Base-by-base conservation (phyloP, 139 green algal species). In the Micractinium conductrix region DNA sequence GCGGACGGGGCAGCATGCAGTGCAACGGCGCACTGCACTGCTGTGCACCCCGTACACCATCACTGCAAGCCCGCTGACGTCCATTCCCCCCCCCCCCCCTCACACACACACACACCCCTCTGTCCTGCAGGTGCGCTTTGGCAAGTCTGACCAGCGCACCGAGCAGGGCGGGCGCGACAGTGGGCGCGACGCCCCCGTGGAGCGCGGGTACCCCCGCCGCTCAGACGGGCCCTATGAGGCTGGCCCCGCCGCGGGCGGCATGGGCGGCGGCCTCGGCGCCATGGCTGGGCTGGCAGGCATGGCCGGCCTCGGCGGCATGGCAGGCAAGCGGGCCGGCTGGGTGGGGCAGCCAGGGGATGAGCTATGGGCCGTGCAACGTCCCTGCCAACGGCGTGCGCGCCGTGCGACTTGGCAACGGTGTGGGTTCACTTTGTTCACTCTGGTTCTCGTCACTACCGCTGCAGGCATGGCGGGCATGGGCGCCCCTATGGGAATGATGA, bases 121-220 rank as follows among this genome's bases (percentile, higher is more conserved):
- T n/a, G n/a, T 2, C 40, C 38, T 74, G 68, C 80, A 85, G 80
- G 80, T 85, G 70, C 81, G 71, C 40, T 89, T 84, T 37, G 79
- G 85, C 33, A 28, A 79, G 43, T 67, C 37, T 19, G 74, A 81
- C 30, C n/a, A 62, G n/a, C 44, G 53, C 55, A 24, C 37, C 62
- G 75, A 43, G 43, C 4, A 43, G 19, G 24, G 84, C 43, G 83
- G 60, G 37, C 40, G 58, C n/a, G 53, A 40, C 37, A 22, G 70
- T 12, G 45, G 42, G 6, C 38, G 55, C 7, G 78, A 42, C 43
- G 65, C 30, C 28, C 40, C 42, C n/a, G 60, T 60, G 16, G 65
- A 42, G 7, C 38, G 60, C 42, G 60, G 45, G 22, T 19, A 42
- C 12, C n/a, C 14, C 0, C 38, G 82, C 60, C 44, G 82, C 71